Evolutionary conservation across 441 rosid genomes (phyloP), one percentile per base, ranked within the genome.

Genomic region (Bruguiera hainesii): DNA sequence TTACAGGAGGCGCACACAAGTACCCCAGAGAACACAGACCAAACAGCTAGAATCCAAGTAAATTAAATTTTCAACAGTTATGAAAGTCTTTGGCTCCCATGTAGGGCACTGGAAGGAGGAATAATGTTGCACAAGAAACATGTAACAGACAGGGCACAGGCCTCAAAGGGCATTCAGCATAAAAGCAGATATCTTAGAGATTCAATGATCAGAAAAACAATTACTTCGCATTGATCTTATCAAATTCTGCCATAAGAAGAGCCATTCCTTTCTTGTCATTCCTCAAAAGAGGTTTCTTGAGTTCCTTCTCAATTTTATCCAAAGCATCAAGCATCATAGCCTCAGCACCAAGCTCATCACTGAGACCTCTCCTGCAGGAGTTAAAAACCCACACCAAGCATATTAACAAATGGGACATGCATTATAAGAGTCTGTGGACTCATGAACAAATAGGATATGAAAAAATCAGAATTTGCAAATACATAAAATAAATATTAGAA

Each of bases 251-350:
- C 78, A 73, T 64, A 31, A 95, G 84, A 80, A 92, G 87, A 74
- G 89, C 83, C 98, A 92, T 92, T 76, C 87, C 91, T 81, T 87
- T 83, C 89, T 89, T 87, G 71, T 96, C 99, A 42, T 81, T 72
- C 84, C 98, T 89, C 93, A 96, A 63, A 35, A 96, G 93, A 80
- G 97, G 98, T 74, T 89, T 89, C 83, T 96, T 89, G 33, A 96
- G 81, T 71, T 96, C 96, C 33, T 84, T 89, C 60, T 96, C 99
- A 67, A 93, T 86, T 80, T 93, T 96, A 68, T 93, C 99, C 76
- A 96, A 71, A 60, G 98, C 97, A 73, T 96, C 92, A 73, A 93
- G 85, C 96, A 90, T 92, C 99, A 90, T 84, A 61, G 87, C 86
- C 88, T 95, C 98, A 9, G 85, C 89, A 75, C 98, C 98, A 62